Percentiles rank a stretch among this genome's conserved stretches.
These are phyloP conservation scores for Cercospora sp. DNA, from an alignment of 2,329 filamentous ascomycete species.

Conservation along the genomic window DNA sequence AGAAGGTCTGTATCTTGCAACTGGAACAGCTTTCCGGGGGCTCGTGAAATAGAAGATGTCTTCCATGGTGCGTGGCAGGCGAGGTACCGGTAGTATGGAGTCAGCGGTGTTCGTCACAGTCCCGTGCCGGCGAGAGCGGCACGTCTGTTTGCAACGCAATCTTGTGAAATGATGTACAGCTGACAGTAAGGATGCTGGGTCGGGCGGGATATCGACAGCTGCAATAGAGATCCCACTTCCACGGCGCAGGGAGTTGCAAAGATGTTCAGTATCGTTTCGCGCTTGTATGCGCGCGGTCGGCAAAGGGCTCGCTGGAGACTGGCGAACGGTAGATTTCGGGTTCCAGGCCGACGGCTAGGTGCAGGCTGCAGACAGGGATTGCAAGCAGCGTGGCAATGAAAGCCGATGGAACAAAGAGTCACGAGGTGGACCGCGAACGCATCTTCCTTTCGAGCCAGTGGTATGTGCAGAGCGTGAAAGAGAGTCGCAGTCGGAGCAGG, in stretches of 20 bases:
- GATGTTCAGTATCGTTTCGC: slow-evolving; percentile 5
- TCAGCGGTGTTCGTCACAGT: slow-evolving; percentile 5
- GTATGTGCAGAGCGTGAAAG: not conserved
- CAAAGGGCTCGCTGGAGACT: slow-evolving; percentile 10
- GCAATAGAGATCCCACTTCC: slow-evolving; percentile 19
- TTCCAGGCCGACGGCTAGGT: slow-evolving; percentile 21
- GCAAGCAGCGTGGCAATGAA: slow-evolving; percentile 18
- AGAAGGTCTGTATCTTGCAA: slow-evolving; percentile 19
- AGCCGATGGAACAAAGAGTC: slow-evolving; percentile 21
- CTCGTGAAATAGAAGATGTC: slow-evolving; percentile 35
- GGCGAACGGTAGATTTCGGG: slow-evolving; percentile 17
- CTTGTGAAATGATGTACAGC: not conserved
- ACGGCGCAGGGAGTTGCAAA: slow-evolving; percentile 20
- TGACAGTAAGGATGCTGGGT: slow-evolving; percentile 19
- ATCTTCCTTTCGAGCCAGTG: slow-evolving; percentile 9
- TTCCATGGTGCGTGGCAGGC: slow-evolving; percentile 17
- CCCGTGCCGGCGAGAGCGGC: slow-evolving; percentile 8
- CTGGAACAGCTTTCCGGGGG: slow-evolving; percentile 20
- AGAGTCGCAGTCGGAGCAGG: not conserved
- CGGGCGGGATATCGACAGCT: slow-evolving; percentile 22
- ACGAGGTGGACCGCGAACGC: slow-evolving; percentile 12
- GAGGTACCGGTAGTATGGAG: slow-evolving; percentile 3
- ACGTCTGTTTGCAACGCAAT: slow-evolving; percentile 18
- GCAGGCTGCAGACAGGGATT: slow-evolving; percentile 24
- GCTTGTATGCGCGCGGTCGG: slow-evolving; percentile 6